Conservation (phyloP, 2,329 filamentous ascomycete species). For the Cladosporium sp. region DNA sequence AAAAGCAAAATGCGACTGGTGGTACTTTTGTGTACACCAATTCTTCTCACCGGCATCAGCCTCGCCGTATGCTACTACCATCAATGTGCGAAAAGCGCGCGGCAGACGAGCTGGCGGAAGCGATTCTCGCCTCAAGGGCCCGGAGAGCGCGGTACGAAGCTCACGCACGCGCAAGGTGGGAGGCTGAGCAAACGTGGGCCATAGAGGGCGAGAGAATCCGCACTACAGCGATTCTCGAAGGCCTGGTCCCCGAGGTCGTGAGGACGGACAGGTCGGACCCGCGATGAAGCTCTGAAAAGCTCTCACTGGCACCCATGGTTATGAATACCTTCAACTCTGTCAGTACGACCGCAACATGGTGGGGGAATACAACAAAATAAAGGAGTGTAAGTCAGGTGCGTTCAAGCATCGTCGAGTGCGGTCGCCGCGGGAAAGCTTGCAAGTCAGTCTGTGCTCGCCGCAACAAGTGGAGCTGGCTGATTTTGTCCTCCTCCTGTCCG, state of each 20-base stretch:
- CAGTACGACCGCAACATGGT: too few species aligned
- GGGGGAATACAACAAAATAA: not conserved
- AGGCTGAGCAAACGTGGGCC: not conserved
- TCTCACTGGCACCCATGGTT: too few species aligned
- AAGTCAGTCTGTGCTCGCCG: not conserved
- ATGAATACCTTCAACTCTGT: too few species aligned
- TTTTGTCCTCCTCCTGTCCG: constrained; percentile 13
- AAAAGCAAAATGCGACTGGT: not conserved
- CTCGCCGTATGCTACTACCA: not conserved
- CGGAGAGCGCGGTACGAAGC: not conserved
- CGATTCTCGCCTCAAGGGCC: not conserved
- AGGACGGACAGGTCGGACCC: not conserved
- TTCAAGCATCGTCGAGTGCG: constrained; percentile 5
- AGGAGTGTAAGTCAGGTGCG: too few species aligned
- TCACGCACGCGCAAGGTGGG: not conserved
- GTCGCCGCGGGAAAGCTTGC: constrained; percentile 11
- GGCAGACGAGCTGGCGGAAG: not conserved
- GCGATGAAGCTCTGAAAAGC: too few species aligned
- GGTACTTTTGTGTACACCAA: not conserved
- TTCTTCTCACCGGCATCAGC: not conserved
- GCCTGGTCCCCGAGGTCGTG: not conserved
- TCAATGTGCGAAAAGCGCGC: not conserved
- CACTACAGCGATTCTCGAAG: not conserved
- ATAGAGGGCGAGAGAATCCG: not conserved
- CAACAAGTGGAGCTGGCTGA: constrained; percentile 11